Evolutionary conservation across 2,329 filamentous ascomycete genomes (phyloP), one percentile per base, ranked within the genome.

Genomic region (Mariannaea sp.): DNA sequence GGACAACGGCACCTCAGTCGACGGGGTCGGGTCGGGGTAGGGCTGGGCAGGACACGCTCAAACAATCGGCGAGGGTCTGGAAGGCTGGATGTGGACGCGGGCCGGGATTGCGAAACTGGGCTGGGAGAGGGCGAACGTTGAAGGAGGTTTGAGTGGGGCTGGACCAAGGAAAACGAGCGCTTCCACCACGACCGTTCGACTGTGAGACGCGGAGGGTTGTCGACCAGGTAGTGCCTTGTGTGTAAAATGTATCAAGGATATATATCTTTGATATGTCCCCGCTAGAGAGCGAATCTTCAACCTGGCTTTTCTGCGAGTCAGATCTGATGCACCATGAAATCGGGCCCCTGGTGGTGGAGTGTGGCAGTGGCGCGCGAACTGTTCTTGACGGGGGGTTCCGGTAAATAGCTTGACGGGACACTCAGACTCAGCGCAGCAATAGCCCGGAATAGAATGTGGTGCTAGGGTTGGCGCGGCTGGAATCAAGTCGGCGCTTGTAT

Each of bases 31-130:
- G 49, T 46, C 49, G 36, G 41, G 42, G 27, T 49, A 39, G 35
- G 49, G 40, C 49, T 53, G 51, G 53, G 49, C 56, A 55, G 22
- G 47, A 53, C 57, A 58, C 57, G 62, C 61, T 49, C 53, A 53
- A 49, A 51, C 49, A 35, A 38, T 26, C 30, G 50, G 50, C 42
- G 44, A 53, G 55, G 45, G 60, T 53, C 53, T 61, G 61, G 57
- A n/a, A 57, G 53, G 57, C 64, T 65, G 53, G 55, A 54, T 53
- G 63, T 57, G 49, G 58, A 66, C 61, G 61, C 58, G 63, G 63
- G 62, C 63, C 57, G 57, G 63, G 63, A 57, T 66, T 63, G 56
- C 55, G 55, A 65, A 61, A 59, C 55, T 65, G 49, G 57, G 49
- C 49, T 48, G 49, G 33, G 48, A 54, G 52, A 47, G 39, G 56